Base-by-base conservation (phyloP, 2,329 filamentous ascomycete species). In the Amphichorda felina region DNA sequence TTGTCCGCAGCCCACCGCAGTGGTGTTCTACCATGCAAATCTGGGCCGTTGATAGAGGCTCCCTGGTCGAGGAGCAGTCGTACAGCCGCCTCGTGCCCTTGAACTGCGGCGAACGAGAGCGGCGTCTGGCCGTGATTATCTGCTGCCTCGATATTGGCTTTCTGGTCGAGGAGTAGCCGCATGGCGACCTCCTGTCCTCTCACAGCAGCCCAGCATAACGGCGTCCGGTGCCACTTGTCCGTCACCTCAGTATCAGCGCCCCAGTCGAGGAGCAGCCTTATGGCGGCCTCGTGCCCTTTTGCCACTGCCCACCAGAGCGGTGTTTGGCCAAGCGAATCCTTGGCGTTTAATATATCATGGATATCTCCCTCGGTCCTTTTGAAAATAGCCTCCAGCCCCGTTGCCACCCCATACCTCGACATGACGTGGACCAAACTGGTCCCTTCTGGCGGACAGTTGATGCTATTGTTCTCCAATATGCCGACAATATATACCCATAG, bases 51-150 rank as follows among this genome's bases (percentile, higher is more conserved):
- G n/a, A n/a, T n/a, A n/a, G n/a, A n/a, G n/a, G n/a, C n/a, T n/a
- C n/a, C n/a, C n/a, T n/a, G n/a, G n/a, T n/a, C n/a, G n/a, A n/a
- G n/a, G n/a, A n/a, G n/a, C n/a, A n/a, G n/a, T n/a, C n/a, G 19
- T 14, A 43, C 44, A 13, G 45, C 38, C 9, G 40, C 38, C 22
- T 46, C 44, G 15, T 42, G 37, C 1, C 45, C 42, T 9, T 43
- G 39, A 9, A 35, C 15, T 2, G 40, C 41, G 11, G 44, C 45
- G 6, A 41, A 40, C 4, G 30, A 41, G 5, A 47, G 34, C 9
- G 45, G 40, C 11, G 44, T 46, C 1, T 38, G 36, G 19, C 42
- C 41, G 33, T 44, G 35, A 2, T 35, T 31, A 22, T 42, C 40
- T 25, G 34, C 41, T 21, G 43, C 41, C 3, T 46, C 41, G 16